These are phyloP conservation scores for Fusarium dimerum DNA, from an alignment of 2,329 filamentous ascomycete species.

Conservation along the genomic window DNA sequence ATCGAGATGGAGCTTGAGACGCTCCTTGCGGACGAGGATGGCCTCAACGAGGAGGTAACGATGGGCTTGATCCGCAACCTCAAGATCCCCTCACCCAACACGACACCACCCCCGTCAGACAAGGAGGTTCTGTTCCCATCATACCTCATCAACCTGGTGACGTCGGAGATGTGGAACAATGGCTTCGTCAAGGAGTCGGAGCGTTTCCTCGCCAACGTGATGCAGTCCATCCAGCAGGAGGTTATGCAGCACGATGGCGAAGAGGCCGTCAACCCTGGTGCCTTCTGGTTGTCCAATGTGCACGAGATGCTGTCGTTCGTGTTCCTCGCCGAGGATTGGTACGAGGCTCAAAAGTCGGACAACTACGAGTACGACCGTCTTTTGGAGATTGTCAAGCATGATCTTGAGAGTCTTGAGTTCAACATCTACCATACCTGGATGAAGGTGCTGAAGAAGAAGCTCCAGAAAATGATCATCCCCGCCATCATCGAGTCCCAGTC, in stretches of 20 bases:
- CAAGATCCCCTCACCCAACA: slow-evolving; percentile 88
- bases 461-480: slow-evolving; percentile 99
- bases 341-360: slow-evolving; percentile 98
- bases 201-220: slow-evolving; percentile 97
- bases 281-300: slow-evolving; percentile 99
- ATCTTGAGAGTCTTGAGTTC: slow-evolving; percentile 96
- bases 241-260: slow-evolving; percentile 99
- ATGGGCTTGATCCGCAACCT: slow-evolving; percentile 95
- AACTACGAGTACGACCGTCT: slow-evolving; percentile 99
- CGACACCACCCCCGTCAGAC: slow-evolving; percentile 87
- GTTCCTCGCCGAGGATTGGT: slow-evolving; percentile 99
- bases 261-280: slow-evolving; percentile 93
- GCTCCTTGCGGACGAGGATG: slow-evolving; percentile 91
- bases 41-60: slow-evolving; percentile 93
- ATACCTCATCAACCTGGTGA: slow-evolving; percentile 98
- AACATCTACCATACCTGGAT: slow-evolving; percentile 99
- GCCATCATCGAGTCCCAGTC: slow-evolving; percentile 99
- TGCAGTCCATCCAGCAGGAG: slow-evolving; percentile 99
- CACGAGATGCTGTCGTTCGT: slow-evolving; percentile 99
- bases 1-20: slow-evolving; percentile 95
- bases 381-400: slow-evolving; percentile 98
- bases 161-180: slow-evolving; percentile 99
- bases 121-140: slow-evolving; percentile 99
- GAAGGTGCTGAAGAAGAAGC: slow-evolving; percentile 99
- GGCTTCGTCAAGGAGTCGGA: slow-evolving; percentile 99